Evolutionary conservation across 1,139 yeast genomes (phyloP).

Genomic region (Magnusiomyces tetraspermus): DNA sequence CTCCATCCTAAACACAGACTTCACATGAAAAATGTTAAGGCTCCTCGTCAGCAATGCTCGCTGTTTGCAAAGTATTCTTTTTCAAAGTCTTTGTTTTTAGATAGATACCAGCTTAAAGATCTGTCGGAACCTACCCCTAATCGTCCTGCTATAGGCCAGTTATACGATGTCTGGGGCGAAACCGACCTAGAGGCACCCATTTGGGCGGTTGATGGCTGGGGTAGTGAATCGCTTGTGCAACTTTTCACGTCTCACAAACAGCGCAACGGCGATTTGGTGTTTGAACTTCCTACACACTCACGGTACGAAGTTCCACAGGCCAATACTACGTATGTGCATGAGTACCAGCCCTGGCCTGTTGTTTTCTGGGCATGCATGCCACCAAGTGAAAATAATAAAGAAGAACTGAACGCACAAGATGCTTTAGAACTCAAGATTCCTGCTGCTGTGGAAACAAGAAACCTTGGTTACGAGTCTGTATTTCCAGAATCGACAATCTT

Average conservation of each 20-base stretch:
- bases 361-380: slow-evolving; percentile 44
- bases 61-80: slow-evolving; percentile 35
- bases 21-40: slow-evolving; percentile 14
- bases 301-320: slow-evolving; percentile 38
- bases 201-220: slow-evolving; percentile 40
- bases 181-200: slow-evolving; percentile 40
- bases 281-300: slow-evolving; percentile 40
- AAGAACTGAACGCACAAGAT: slow-evolving; percentile 13
- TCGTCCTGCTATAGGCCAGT: slow-evolving; percentile 28
- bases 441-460: slow-evolving; percentile 34
- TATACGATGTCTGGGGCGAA: slow-evolving; percentile 38
- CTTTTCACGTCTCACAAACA: slow-evolving; percentile 24
- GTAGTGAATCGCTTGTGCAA: slow-evolving; percentile 37
- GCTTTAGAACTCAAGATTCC: slow-evolving; percentile 9
- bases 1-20: slow-evolving; percentile 37
- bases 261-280: slow-evolving; percentile 20
- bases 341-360: slow-evolving; percentile 32
- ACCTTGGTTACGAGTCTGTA: slow-evolving; percentile 37
- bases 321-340: slow-evolving; percentile 19
- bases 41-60: slow-evolving; percentile 30
- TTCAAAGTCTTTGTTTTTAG: slow-evolving; percentile 34
- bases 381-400: slow-evolving; percentile 16
- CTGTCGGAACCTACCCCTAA: slow-evolving; percentile 24
- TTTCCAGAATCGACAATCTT: slow-evolving; percentile 41
- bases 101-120: slow-evolving; percentile 35